Conservation (phyloP, 805 yeast genomes). For the Candida sonorensis region DNA sequence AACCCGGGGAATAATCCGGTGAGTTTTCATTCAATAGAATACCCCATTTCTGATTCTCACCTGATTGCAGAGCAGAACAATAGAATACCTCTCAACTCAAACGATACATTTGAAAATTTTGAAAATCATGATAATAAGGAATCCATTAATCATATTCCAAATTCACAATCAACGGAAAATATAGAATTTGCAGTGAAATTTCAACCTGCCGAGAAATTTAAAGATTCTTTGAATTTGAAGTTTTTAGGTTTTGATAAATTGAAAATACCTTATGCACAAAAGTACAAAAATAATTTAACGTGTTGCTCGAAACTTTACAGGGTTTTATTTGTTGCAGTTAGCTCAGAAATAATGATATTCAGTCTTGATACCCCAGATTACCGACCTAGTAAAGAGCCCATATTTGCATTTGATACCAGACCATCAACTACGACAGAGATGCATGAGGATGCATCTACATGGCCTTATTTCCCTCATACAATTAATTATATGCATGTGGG, state of each 20-base stretch:
- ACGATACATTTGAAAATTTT: constrained; percentile 27
- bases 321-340: constrained; percentile 25
- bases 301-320: constrained; percentile 16
- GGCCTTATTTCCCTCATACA: constrained; percentile 50
- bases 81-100: constrained; percentile 23
- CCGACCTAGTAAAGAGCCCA: constrained; percentile 21
- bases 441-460: constrained; percentile 34
- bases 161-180: constrained; percentile 11
- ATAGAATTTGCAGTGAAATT: constrained; percentile 18
- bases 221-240: constrained; percentile 23
- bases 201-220: constrained; percentile 32
- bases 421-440: constrained; percentile 34
- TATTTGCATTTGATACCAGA: constrained; percentile 33
- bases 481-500: constrained; percentile 43
- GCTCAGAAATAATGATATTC: constrained; percentile 30
- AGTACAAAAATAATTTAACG: constrained; percentile 36
- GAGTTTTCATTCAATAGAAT: no score
- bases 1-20: no score
- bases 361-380: constrained; percentile 15
- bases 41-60: no score
- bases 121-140: constrained; percentile 21
- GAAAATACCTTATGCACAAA: constrained; percentile 21
- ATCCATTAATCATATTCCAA: constrained; percentile 10
- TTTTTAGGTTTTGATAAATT: constrained; percentile 17
- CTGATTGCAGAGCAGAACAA: constrained; percentile 1